Evolutionary conservation across 306 rosid species (phyloP).

Genomic region (Canavalia ensiformis): DNA sequence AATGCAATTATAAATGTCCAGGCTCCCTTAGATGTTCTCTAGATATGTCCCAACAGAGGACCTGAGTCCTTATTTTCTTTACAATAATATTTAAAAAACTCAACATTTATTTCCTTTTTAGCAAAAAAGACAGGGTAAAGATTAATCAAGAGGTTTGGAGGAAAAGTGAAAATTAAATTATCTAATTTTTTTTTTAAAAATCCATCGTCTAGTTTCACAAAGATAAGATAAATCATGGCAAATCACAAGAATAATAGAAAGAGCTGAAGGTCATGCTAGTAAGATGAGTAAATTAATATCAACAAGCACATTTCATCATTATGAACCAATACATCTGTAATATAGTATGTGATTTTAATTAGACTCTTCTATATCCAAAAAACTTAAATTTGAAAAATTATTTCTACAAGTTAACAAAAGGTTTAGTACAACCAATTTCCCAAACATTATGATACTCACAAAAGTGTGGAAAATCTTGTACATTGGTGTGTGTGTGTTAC

Average conservation of each 20-base stretch:
- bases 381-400: constrained; percentile 32
- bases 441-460: constrained; percentile 18
- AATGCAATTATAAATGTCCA: constrained; percentile 10
- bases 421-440: constrained; percentile 3
- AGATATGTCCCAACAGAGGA: neutral
- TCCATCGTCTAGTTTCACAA: constrained; percentile 39
- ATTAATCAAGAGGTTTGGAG: neutral
- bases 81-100: neutral
- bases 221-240: neutral
- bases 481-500: too few relatives aligned
- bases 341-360: neutral
- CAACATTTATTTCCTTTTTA: constrained; percentile 32
- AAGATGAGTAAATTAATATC: constrained; percentile 4
- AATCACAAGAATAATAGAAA: constrained; percentile 24
- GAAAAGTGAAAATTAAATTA: neutral
- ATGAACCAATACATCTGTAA: constrained; percentile 25
- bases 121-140: constrained; percentile 26
- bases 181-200: neutral
- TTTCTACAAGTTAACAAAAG: neutral
- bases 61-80: neutral
- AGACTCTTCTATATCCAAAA: constrained; percentile 26
- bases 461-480: neutral
- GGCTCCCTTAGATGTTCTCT: neutral
- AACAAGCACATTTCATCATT: constrained; percentile 9
- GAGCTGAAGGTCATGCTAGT: neutral